Evolutionary conservation across 164 flowering plant species (phyloP), one percentile per base, ranked within the genome.

Genomic region (Macadamia tetraphylla): DNA sequence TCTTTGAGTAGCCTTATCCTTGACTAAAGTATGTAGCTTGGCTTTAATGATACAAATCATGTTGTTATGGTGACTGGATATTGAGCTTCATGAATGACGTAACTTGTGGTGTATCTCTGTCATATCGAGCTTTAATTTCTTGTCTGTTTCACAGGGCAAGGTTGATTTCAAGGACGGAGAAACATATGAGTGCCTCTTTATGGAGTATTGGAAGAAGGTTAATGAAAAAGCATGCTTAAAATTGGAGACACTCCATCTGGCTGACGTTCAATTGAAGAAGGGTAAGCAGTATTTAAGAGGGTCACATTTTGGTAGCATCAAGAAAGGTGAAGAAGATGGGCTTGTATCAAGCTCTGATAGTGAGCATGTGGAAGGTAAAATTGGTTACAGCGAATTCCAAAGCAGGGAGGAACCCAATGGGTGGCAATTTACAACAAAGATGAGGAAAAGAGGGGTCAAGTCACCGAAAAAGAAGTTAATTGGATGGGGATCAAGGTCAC

Each of bases 401-500:
- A 3, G 13, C 13, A 46, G 3, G 51, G 51, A 46, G 6, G 51
- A 67, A 48, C 69, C 31, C 66, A 12, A 71, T 71, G 69, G 44
- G 69, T 18, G 51, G 70, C 59, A 32, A 23, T 17, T n/a, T 15
- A 13, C 46, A 43, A 17, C 40, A 43, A 13, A 30, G 63, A 76
- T 56, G 66, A 67, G 29, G 48, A 64, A 60, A 43, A 77, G 51
- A 46, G 7, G 67, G 46, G 51, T 29, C 12, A 83, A 71, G 30
- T 65, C 82, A 44, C 80, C 69, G 62, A 82, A 76, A 66, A 78
- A 6, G 9, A 84, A 83, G 70, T 89, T 84, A 55, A 57, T 74
- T 63, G 90, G 94, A 43, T 91, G 97, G 98, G 96, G 86, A 23
- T 88, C 98, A 29, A 81, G 62, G 66, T 17, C 64, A 30, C 86